Evolutionary conservation across 192 early-diverging fungal genomes (phyloP).

Genomic region (Backusella luteola): DNA sequence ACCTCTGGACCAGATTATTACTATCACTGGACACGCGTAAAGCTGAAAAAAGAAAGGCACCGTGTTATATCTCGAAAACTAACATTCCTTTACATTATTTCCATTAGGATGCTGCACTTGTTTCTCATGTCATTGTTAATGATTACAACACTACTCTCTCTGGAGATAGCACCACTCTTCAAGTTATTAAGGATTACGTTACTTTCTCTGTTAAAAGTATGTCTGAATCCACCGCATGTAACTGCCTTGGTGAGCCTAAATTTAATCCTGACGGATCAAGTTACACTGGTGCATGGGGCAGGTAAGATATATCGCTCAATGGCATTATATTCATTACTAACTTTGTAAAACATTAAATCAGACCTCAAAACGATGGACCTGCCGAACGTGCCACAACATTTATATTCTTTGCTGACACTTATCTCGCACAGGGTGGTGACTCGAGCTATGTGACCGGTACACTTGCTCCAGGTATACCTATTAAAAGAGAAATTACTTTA

Average conservation of each 20-base stretch:
- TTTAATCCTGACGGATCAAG: constrained; percentile 54
- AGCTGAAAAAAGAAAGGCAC: constrained; percentile 17
- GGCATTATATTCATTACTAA: not conserved
- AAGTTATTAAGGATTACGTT: constrained; percentile 40
- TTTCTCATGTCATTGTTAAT: not conserved
- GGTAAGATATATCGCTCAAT: not conserved
- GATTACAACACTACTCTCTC: constrained; percentile 19
- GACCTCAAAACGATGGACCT: constrained; percentile 74
- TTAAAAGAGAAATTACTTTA: not conserved
- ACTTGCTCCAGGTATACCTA: constrained; percentile 19
- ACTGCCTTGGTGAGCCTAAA: constrained; percentile 66
- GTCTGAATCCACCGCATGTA: constrained; percentile 18
- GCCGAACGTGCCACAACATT: constrained; percentile 48
- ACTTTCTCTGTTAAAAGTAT: constrained; percentile 33
- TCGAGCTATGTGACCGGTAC: constrained; percentile 22
- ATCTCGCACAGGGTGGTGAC: constrained; percentile 32
- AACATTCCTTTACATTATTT: not conserved
- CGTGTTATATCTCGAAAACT: not conserved
- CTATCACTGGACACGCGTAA: constrained; percentile 70
- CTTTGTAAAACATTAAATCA: constrained; percentile 8
- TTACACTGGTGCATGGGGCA: constrained; percentile 52
- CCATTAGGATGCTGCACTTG: constrained; percentile 38
- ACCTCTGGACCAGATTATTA: constrained; percentile 66
- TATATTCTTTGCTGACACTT: constrained; percentile 42
- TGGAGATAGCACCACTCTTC: constrained; percentile 14